Conservation (phyloP, 441 rosid genomes). For the Erodium chrysanthum region DNA sequence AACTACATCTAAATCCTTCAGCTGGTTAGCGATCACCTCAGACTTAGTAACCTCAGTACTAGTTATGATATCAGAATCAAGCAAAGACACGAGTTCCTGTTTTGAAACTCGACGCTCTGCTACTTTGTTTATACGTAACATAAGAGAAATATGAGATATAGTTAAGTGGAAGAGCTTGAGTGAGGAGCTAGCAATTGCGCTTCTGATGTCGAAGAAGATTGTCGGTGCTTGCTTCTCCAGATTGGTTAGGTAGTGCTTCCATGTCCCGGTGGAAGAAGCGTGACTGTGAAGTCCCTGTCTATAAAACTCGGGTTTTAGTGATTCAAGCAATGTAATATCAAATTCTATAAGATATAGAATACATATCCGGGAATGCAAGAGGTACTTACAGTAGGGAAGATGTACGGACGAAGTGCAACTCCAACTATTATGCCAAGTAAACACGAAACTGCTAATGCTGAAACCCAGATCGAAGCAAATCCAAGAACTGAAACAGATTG, state of each 20-base stretch:
- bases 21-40: conserved; percentile 23
- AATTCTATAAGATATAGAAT: no score
- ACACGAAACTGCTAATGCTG: no score
- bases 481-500: no score
- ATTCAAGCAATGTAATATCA: neutral
- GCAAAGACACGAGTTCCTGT: conserved; percentile 23
- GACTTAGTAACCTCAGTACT: conserved; percentile 19
- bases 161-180: conserved; percentile 33
- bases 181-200: conserved; percentile 36
- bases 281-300: conserved; percentile 49
- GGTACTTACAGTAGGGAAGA: no score
- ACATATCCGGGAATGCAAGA: no score
- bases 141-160: conserved; percentile 42
- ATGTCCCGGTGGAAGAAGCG: conserved; percentile 37
- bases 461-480: no score
- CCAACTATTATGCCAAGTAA: no score
- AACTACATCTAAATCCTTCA: conserved; percentile 30
- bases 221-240: conserved; percentile 41
- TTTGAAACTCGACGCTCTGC: conserved; percentile 12
- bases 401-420: no score
- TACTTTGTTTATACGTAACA: conserved; percentile 30
- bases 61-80: conserved; percentile 23
- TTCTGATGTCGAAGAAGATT: conserved; percentile 47
- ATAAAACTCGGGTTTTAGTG: conserved; percentile 17
- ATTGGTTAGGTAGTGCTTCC: conserved; percentile 55